Evolutionary conservation across 352 stramenopile genomes (phyloP), one percentile per base, ranked within the genome.

Genomic region (Phytopythium sindhum): DNA sequence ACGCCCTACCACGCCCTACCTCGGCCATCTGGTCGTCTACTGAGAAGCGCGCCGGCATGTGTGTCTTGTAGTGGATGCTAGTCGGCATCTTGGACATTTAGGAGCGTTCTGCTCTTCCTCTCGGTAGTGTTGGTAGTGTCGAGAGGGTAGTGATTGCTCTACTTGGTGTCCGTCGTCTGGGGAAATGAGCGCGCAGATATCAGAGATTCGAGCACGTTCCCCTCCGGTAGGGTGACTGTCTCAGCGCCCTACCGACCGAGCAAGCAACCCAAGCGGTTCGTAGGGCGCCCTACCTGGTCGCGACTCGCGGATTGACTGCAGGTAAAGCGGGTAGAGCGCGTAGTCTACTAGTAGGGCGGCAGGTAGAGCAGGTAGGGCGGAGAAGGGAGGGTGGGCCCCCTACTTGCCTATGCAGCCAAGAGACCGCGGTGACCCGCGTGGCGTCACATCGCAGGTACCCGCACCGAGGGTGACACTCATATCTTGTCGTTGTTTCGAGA

Each of bases 21-120:
- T 95, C 86, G 39, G 84, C 77, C 86, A 95, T 95, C 72, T 95
- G 86, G 67, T 95, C 86, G 48, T 95, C 86, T 42, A 92, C 83
- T 51, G 86, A 95, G 65, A 93, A 90, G 55, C 86, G 84, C 65
- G 81, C 81, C 21, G 86, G 86, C 69, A 88, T 82, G 72, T 95
- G 86, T 45, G 86, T 95, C 71, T 91, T 91, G 73, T 95, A 95
- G 67, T 95, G 86, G 81, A 93, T 93, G 28, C 23, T 61, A 15
- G 45, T 60, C 26, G 48, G 54, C 56, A 65, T 60, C 48, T 37
- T 55, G 48, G 48, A 55, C 26, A 23, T 53, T 7, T 21, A 10
- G 19, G 39, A 44, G n/a, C n/a, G n/a, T n/a, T n/a, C n/a, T n/a
- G n/a, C n/a, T n/a, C n/a, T n/a, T 19, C 5, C 19, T n/a, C 39